Evolutionary conservation across 78 protist genomes (phyloP), one percentile per base, ranked within the genome.

Genomic region (Dictyostelium citrinum): DNA sequence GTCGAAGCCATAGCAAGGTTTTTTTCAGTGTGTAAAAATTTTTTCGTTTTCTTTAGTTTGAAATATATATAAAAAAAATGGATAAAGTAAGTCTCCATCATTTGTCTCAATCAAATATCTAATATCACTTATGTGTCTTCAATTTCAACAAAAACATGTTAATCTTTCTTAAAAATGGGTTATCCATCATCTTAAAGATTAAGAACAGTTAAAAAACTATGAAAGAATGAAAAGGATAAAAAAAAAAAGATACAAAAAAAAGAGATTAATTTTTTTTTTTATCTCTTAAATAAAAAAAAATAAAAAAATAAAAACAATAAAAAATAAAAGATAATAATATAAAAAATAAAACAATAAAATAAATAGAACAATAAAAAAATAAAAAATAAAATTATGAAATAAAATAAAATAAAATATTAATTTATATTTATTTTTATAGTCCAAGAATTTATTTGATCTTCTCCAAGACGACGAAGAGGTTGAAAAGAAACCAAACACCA

Each of bases 401-500:
- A 51, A 51, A 51, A 17, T 17, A 51, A 51, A 51, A 51, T 20
- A 51, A 51, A 51, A 31, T 29, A 31, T 16, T 70, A 70, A 70
- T 31, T 33, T 14, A 9, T 12, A 9, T 12, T 70, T 70, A 27
- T 29, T 14, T n/a, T 64, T 12, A 70, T 14, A 70, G 45, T 75
- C 58, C 22, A 75, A 35, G 6, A 88, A 88, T 72, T 43, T 76
- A 31, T 88, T 78, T 83, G 93, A 88, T 61, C 75, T 88, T 46
- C 93, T 88, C 71, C 85, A 78, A 78, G 93, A 88, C 67, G 93
- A 88, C 79, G 82, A 88, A 20, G 93, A 88, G 12, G 81, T 49
- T 17, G 81, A 74, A 39, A 41, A 78, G 31, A 80, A 35, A 20
- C 17, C 24, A 17, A 80, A 79, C 11, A 79, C 74, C 49, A 61